These are phyloP conservation scores for Cryptococcus maquisensis DNA, from an alignment of 1,284 basidiomycete species.

Conservation along the genomic window DNA sequence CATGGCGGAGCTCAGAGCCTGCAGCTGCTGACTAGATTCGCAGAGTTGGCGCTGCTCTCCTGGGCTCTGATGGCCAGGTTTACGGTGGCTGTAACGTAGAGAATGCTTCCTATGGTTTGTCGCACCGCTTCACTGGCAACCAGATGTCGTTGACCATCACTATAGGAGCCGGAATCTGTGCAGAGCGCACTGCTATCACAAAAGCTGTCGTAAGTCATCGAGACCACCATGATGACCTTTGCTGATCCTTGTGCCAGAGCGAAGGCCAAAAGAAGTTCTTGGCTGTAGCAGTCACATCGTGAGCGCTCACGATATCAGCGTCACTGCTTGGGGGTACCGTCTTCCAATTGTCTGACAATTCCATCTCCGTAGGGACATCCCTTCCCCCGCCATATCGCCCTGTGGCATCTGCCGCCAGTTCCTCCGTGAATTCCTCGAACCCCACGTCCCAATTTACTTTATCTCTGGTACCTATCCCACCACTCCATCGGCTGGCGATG, in stretches of 20 bases:
- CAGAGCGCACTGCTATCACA: slow-evolving; percentile 80
- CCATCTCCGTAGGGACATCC: slow-evolving; percentile 58
- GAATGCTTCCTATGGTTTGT: slow-evolving; percentile 79
- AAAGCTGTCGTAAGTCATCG: slow-evolving; percentile 67
- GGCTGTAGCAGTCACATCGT: slow-evolving; percentile 72
- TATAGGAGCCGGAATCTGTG: slow-evolving; percentile 62
- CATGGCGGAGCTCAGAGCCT: background rate
- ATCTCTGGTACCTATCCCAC: slow-evolving; percentile 64
- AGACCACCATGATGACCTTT: background rate
- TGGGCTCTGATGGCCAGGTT: slow-evolving; percentile 64
- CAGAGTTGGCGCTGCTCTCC: slow-evolving; percentile 73
- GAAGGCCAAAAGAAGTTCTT: slow-evolving; percentile 64
- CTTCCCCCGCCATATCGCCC: slow-evolving; percentile 60
- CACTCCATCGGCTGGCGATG: no score
- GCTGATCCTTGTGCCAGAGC: slow-evolving; percentile 55
- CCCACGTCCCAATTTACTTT: slow-evolving; percentile 68
- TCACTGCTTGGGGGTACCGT: background rate
- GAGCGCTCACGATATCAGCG: slow-evolving; percentile 26
- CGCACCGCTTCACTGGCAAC: background rate
- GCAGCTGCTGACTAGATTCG: background rate
- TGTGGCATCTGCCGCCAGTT: slow-evolving; percentile 92
- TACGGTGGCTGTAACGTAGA: slow-evolving; percentile 83
- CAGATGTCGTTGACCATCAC: background rate
- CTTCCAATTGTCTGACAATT: background rate
- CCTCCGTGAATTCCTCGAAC: slow-evolving; percentile 79